Base-by-base conservation (phyloP, 257 asterid species). In the Solanum sejunctum region DNA sequence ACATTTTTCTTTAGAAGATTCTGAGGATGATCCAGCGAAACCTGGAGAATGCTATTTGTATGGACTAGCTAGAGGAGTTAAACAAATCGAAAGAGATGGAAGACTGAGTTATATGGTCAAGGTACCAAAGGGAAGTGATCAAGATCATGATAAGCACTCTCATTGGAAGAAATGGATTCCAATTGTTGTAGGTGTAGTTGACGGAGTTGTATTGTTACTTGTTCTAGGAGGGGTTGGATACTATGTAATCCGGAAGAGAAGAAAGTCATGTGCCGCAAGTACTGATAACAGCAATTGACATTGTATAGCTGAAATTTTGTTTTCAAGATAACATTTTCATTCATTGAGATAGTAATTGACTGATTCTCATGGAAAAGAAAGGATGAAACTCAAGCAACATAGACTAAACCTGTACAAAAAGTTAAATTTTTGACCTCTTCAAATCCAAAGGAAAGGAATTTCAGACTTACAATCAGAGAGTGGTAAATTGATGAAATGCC, bases 121-220 rank as follows among this genome's bases (percentile, higher is more conserved):
- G 91, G 94, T 89, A 43, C 87, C 91, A 20, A 88, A 85, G 72
- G 96, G 92, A 69, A 72, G 56, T 32, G 86, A 81, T 64, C 45
- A 69, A 81, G 91, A 80, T 36, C 85, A 73, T n/a, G 92, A 88
- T 10, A 88, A 85, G 63, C 84, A 73, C 82, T 89, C 90, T 11
- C 94, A 95, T 83, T 75, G 93, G 89, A 93, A 92, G 88, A 90
- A 78, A 90, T 93, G 98, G 99, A 90, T 89, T 2, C 85, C 89
- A 2, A 60, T 93, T 47, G 88, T 93, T 83, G 93, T 94, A 39
- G 93, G 85, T 9, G 92, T 92, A 81, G 98, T 86, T 85, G 98
- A 95, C 91, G 97, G 93, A 21, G 84, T 94, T 17, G 84, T 94
- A 21, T 85, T 95, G 43, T 61, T 94, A 52, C 41, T 92, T 80